Conservation (phyloP, 805 yeast genomes). For the Metschnikowia colocasiae region DNA sequence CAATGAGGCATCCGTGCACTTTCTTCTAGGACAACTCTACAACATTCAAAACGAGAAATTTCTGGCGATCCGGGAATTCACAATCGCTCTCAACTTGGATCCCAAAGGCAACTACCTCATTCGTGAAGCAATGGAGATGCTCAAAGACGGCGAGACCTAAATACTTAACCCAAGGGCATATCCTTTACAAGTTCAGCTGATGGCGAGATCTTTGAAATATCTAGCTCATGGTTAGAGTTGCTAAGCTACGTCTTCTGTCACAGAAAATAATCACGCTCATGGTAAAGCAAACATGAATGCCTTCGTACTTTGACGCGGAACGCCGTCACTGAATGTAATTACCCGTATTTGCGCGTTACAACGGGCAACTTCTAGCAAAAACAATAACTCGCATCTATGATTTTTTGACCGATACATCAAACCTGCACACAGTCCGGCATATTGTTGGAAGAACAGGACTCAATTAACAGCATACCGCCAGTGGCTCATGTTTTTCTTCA, state of each 20-base stretch:
- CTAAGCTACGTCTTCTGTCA: no score
- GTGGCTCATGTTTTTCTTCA: slow-evolving; percentile 10
- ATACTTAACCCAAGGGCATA: no score
- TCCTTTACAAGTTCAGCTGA: no score
- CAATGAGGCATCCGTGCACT: slow-evolving; percentile 92
- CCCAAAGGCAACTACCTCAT: slow-evolving; percentile 89
- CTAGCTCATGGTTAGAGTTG: no score
- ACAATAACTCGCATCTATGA: not conserved
- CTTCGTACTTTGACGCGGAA: not conserved
- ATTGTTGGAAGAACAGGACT: not conserved
- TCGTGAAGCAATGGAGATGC: slow-evolving; percentile 71
- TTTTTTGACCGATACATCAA: not conserved
- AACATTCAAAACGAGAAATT: slow-evolving; percentile 68
- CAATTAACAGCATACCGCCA: not conserved
- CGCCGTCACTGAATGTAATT: not conserved
- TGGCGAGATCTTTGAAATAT: not conserved
- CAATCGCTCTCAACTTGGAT: slow-evolving; percentile 84
- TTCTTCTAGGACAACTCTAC: slow-evolving; percentile 81
- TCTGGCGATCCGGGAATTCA: slow-evolving; percentile 79
- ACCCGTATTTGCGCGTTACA: not conserved
- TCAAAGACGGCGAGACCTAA: slow-evolving; percentile 20
- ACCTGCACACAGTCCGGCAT: not conserved
- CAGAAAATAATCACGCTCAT: no score
- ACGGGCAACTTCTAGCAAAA: not conserved
- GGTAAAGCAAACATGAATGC: not conserved